Conservation (phyloP, 495 filamentous ascomycete species). For the Parathielavia hyrcaniae region DNA sequence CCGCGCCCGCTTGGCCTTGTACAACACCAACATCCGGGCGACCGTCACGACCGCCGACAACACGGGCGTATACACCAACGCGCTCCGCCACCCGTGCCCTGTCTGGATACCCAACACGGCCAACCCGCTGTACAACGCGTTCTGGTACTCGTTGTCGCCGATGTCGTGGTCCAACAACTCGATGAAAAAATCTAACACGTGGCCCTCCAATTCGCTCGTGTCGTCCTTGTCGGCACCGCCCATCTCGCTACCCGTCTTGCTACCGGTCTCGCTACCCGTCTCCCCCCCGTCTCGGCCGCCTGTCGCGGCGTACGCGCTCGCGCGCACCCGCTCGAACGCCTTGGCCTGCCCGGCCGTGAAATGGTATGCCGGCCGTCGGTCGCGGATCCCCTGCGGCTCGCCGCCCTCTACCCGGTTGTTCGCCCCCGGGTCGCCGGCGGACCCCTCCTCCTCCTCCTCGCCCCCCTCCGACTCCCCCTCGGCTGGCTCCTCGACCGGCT, state of each 20-base stretch:
- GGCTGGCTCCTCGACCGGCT: neutral
- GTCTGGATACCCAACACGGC: neutral
- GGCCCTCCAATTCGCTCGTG: neutral
- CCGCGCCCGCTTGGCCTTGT: neutral
- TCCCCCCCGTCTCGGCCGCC: neutral
- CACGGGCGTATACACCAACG: neutral
- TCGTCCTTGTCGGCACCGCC: neutral
- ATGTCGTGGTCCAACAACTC: neutral
- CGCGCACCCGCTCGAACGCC: neutral
- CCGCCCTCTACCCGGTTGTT: neutral
- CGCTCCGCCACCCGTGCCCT: neutral
- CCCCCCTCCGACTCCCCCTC: neutral
- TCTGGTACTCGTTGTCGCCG: conserved; percentile 4
- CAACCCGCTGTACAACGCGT: conserved; percentile 3
- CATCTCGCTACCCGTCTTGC: neutral
- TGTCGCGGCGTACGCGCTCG: neutral
- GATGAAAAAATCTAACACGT: neutral
- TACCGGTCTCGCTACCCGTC: neutral
- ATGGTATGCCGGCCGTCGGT: neutral
- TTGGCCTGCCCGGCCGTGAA: neutral
- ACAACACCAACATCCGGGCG: neutral
- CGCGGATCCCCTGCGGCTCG: neutral
- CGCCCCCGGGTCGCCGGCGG: neutral
- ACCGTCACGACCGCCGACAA: conserved; percentile 1
- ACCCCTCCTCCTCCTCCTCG: neutral